Evolutionary conservation across 495 filamentous ascomycete species (phyloP).

Genomic region (Hypoxylon fragiforme): DNA sequence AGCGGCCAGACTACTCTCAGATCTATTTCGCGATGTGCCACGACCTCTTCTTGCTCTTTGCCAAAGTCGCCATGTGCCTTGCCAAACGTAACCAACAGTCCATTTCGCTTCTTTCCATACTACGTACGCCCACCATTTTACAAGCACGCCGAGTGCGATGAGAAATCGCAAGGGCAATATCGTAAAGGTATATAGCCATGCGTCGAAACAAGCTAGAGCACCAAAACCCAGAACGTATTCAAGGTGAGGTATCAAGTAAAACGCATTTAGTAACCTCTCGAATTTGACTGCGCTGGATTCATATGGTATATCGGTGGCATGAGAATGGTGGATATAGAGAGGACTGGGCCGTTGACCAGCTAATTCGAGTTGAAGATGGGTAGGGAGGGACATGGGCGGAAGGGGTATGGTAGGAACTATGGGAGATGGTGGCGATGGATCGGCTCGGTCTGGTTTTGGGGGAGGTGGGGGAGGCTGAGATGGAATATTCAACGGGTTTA

Average conservation of each 20-base stretch:
- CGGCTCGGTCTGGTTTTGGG: conserved; percentile 29
- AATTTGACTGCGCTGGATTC: conserved; percentile 97
- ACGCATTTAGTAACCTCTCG: conserved; percentile 87
- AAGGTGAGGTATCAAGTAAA: conserved; percentile 78
- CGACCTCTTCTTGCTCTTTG: conserved; percentile 56
- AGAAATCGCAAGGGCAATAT: conserved; percentile 90
- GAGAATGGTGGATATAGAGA: conserved; percentile 81
- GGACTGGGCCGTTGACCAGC: conserved; percentile 80
- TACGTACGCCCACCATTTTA: conserved; percentile 70
- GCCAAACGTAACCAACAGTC: conserved; percentile 70
- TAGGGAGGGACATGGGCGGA: conserved; percentile 83
- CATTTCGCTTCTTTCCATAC: conserved; percentile 66
- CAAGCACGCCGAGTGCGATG: conserved; percentile 75
- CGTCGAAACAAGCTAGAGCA: conserved; percentile 85
- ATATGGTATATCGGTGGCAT: conserved; percentile 75
- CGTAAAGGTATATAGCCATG: conserved; percentile 97
- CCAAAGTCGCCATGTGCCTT: conserved; percentile 78
- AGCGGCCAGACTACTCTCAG: conserved; percentile 32
- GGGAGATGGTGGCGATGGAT: conserved; percentile 60
- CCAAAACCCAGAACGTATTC: conserved; percentile 88
- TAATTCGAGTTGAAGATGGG: conserved; percentile 85
- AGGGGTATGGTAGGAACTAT: conserved; percentile 73
- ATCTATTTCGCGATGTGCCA: conserved; percentile 34
- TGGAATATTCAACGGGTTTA: conserved; percentile 27
- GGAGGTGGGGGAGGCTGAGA: conserved; percentile 20